Percentiles rank a stretch among this genome's conserved stretches.
phyloP scores from a whole-genome alignment of 2,329 filamentous ascomycete species.

The Botryotinia calthae region DNA sequence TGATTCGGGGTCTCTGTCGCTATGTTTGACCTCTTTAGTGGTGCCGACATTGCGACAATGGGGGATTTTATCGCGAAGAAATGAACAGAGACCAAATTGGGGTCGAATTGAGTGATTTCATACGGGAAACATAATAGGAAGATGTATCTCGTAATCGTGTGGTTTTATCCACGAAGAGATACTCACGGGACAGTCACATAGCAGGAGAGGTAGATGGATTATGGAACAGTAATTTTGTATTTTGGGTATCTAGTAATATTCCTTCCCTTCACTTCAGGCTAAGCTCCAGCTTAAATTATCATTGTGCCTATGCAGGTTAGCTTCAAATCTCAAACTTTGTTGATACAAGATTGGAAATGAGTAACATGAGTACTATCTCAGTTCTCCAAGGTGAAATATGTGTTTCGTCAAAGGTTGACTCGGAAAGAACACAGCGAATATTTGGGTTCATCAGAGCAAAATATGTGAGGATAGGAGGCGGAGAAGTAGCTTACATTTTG shows the following conservation, averaged over 20 bases:
- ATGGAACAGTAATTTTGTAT: neutral
- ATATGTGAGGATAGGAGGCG: neutral
- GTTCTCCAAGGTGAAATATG: slow-evolving; percentile 43
- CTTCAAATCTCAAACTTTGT: neutral
- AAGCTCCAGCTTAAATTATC: neutral
- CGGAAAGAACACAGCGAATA: slow-evolving; percentile 40
- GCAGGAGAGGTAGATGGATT: neutral
- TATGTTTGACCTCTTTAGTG: too few relatives aligned
- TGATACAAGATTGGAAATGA: neutral
- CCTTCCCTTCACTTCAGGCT: too few relatives aligned
- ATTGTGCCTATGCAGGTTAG: neutral
- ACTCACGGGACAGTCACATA: neutral
- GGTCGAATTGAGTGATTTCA: too few relatives aligned
- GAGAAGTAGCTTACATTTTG: neutral
- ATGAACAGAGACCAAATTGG: too few relatives aligned
- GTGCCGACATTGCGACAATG: too few relatives aligned
- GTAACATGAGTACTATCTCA: slow-evolving; percentile 30
- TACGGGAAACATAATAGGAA: neutral
- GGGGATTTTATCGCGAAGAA: too few relatives aligned
- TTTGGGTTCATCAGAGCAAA: slow-evolving; percentile 40
- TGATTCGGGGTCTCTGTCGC: too few relatives aligned
- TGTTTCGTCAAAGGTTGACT: slow-evolving; percentile 40
- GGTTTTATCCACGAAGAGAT: neutral
- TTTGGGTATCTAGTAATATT: neutral
- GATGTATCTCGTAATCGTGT: too few relatives aligned